Conservation (phyloP, 1,139 yeast genomes). For the Citeromyces siamensis region DNA sequence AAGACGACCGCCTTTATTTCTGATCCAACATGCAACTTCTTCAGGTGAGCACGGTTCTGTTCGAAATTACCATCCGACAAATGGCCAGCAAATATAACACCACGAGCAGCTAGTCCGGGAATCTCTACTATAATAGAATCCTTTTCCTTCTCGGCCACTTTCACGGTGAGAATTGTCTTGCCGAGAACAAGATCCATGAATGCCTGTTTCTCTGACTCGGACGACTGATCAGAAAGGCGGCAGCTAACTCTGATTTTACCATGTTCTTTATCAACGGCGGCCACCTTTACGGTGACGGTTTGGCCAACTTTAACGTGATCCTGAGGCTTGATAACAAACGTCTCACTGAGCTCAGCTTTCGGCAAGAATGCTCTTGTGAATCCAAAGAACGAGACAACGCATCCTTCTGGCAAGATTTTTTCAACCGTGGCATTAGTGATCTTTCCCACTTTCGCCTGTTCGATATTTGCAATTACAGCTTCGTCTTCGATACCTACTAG, state of each 20-base stretch:
- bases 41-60: slow-evolving; percentile 52
- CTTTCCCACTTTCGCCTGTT: slow-evolving; percentile 42
- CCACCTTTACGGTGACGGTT: slow-evolving; percentile 61
- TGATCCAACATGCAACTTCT: slow-evolving; percentile 49
- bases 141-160: slow-evolving; percentile 63
- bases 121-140: slow-evolving; percentile 61
- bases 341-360: slow-evolving; percentile 78
- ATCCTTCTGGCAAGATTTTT: slow-evolving; percentile 65
- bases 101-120: slow-evolving; percentile 43
- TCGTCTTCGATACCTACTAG: slow-evolving; percentile 58
- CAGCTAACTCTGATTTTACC: slow-evolving; percentile 62
- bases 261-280: slow-evolving; percentile 40
- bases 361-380: slow-evolving; percentile 72
- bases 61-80: slow-evolving; percentile 66
- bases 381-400: slow-evolving; percentile 75
- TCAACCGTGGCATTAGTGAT: slow-evolving; percentile 70
- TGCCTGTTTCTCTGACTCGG: slow-evolving; percentile 33
- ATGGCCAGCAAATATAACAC: slow-evolving; percentile 66
- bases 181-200: slow-evolving; percentile 47
- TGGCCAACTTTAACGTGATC: slow-evolving; percentile 80
- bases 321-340: slow-evolving; percentile 64
- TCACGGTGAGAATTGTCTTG: slow-evolving; percentile 45
- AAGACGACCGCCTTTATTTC: slow-evolving; percentile 48
- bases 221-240: slow-evolving; percentile 44
- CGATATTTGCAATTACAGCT: slow-evolving; percentile 37